Conservation (phyloP, 2,329 filamentous ascomycete species). For the Pseudofabraea citricarpa region DNA sequence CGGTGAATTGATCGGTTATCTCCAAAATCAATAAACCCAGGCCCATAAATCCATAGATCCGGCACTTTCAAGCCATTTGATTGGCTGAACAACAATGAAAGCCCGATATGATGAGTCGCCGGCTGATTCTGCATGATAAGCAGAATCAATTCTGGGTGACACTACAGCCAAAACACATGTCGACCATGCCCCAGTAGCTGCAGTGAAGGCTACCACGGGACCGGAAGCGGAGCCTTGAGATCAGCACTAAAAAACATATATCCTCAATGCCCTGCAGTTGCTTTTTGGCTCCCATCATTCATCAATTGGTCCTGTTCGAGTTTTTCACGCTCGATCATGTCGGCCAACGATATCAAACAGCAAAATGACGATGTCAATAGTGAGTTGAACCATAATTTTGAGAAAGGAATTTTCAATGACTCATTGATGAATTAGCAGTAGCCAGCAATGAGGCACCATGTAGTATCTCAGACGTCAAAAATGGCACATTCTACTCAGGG, state of each 20-base stretch:
- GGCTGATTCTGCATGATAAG: not conserved
- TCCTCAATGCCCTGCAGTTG: not conserved
- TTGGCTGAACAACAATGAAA: not conserved
- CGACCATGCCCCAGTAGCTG: not conserved
- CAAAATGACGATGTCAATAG: not conserved
- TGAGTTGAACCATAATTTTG: not conserved
- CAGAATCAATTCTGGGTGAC: not conserved
- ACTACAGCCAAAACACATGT: not conserved
- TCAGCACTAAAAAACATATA: not conserved
- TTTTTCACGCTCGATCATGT: not conserved
- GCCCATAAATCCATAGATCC: not conserved
- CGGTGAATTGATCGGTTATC: no score
- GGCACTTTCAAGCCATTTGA: not conserved
- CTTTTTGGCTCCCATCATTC: not conserved
- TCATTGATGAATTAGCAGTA: not conserved
- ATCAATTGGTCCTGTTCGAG: not conserved
- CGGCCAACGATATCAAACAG: not conserved
- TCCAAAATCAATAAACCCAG: no score
- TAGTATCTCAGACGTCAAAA: not conserved
- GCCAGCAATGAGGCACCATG: not conserved
- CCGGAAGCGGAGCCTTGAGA: not conserved
- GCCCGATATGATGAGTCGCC: not conserved
- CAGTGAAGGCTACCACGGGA: not conserved
- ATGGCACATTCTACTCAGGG: constrained; percentile 1
- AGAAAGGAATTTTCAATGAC: not conserved